phyloP scores from a whole-genome alignment of 2,329 filamentous ascomycete species.

The Diaporthe ilicicola region DNA sequence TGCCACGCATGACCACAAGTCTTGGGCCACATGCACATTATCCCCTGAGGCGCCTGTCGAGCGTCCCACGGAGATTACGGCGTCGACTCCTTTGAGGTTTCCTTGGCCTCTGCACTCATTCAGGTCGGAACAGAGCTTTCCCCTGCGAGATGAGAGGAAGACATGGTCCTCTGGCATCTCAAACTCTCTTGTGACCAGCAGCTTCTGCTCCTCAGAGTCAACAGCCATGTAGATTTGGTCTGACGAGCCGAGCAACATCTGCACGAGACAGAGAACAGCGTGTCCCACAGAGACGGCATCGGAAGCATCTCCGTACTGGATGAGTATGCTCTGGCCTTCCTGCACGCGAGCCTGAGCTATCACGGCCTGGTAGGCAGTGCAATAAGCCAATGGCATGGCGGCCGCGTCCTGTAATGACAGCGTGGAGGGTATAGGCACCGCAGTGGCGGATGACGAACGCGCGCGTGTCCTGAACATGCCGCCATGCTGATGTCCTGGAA shows the following conservation, averaged over 20 bases:
- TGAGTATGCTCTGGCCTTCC: slow-evolving; percentile 45
- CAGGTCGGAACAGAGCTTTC: neutral
- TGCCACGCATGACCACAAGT: slow-evolving; percentile 33
- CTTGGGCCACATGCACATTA: slow-evolving; percentile 48
- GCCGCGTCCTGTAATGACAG: slow-evolving; percentile 50
- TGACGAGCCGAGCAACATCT: slow-evolving; percentile 46
- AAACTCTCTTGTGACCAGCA: slow-evolving; percentile 36
- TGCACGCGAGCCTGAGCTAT: slow-evolving; percentile 48
- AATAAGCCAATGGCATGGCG: slow-evolving; percentile 50
- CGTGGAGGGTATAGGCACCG: neutral
- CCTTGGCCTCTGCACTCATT: neutral
- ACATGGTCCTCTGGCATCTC: slow-evolving; percentile 35
- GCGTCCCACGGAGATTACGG: slow-evolving; percentile 35
- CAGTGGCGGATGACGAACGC: slow-evolving; percentile 30
- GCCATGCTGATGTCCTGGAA: neutral
- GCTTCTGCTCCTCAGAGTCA: slow-evolving; percentile 40
- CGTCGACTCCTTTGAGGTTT: slow-evolving; percentile 14
- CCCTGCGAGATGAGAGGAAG: slow-evolving; percentile 40
- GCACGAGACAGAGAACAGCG: slow-evolving; percentile 17
- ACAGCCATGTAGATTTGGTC: slow-evolving; percentile 44
- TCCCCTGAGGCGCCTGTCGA: slow-evolving; percentile 50
- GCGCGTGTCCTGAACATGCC: slow-evolving; percentile 5
- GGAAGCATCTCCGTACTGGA: slow-evolving; percentile 34
- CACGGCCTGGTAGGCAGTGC: slow-evolving; percentile 52
- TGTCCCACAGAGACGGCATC: slow-evolving; percentile 33